Evolutionary conservation across 495 filamentous ascomycete species (phyloP).

Genomic region (Hypoxylon trugodes): DNA sequence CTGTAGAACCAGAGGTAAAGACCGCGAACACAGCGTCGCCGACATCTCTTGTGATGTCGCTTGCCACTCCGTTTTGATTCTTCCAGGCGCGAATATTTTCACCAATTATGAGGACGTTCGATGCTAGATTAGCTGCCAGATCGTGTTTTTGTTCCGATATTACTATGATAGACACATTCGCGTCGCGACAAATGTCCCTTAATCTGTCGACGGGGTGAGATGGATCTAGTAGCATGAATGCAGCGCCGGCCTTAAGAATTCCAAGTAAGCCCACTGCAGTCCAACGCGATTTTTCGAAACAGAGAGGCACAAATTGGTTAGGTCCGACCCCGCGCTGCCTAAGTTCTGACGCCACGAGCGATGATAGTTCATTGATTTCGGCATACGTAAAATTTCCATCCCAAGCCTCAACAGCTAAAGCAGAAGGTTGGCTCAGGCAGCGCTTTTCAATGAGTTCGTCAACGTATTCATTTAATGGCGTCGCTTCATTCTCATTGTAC

Average conservation of each 20-base stretch:
- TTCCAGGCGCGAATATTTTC: not conserved
- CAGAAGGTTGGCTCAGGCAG: not conserved
- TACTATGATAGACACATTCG: not conserved
- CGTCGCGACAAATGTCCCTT: not conserved
- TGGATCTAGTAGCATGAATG: not conserved
- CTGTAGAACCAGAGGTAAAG: not conserved
- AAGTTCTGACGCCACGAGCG: not conserved
- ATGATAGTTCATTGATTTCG: not conserved
- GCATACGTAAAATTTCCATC: not conserved
- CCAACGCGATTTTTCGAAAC: slow-evolving; percentile 2
- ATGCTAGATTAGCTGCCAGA: not conserved
- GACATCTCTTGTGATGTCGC: not conserved
- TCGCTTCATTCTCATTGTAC: not conserved
- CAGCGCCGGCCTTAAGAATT: not conserved
- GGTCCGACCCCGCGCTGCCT: not conserved
- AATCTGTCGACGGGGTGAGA: not conserved
- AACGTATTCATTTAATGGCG: not conserved
- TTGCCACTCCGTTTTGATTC: not conserved
- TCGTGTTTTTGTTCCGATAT: not conserved
- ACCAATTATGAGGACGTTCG: not conserved
- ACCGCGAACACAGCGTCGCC: not conserved
- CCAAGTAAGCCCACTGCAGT: not conserved
- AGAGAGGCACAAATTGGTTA: not conserved
- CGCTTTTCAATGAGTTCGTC: not conserved
- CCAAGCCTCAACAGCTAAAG: not conserved